These are phyloP conservation scores for Scedosporium boydii DNA, from an alignment of 2,329 filamentous ascomycete species.

Conservation along the genomic window DNA sequence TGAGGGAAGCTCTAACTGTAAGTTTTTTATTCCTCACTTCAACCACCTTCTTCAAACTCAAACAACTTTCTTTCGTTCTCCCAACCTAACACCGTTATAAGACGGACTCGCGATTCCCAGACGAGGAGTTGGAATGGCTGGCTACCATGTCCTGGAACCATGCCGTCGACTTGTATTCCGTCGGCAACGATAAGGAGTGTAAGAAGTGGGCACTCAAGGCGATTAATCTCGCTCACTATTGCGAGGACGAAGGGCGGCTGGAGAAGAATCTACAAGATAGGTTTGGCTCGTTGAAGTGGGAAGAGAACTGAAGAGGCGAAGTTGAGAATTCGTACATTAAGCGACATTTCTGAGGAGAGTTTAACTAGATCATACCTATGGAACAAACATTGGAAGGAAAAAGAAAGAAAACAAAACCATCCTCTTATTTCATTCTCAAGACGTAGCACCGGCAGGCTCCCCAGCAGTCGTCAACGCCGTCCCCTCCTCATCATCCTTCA, in stretches of 20 bases:
- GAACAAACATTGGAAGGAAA: neutral
- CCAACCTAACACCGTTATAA: neutral
- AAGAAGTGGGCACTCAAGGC: slow-evolving; percentile 55
- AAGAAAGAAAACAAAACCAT: neutral
- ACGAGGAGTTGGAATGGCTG: slow-evolving; percentile 68
- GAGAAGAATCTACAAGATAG: slow-evolving; percentile 33
- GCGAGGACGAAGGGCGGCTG: slow-evolving; percentile 42
- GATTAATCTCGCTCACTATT: slow-evolving; percentile 49
- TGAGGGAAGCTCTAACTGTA: slow-evolving; percentile 39
- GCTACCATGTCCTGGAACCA: slow-evolving; percentile 60
- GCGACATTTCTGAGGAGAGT: neutral
- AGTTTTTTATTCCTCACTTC: slow-evolving; percentile 9
- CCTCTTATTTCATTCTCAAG: neutral
- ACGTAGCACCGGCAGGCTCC: slow-evolving; percentile 19
- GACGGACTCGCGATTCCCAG: slow-evolving; percentile 38
- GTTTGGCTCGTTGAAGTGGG: slow-evolving; percentile 28
- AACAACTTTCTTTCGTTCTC: neutral
- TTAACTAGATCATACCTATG: neutral
- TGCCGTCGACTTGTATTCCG: slow-evolving; percentile 55
- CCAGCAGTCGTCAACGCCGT: slow-evolving; percentile 17
- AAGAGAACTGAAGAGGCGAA: neutral
- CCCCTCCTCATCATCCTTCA: slow-evolving; percentile 19
- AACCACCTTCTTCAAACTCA: slow-evolving; percentile 1
- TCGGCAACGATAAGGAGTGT: slow-evolving; percentile 43
- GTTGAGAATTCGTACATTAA: neutral